Conservation (phyloP, 305 asterid genomes). For the Ilex paraguariensis region DNA sequence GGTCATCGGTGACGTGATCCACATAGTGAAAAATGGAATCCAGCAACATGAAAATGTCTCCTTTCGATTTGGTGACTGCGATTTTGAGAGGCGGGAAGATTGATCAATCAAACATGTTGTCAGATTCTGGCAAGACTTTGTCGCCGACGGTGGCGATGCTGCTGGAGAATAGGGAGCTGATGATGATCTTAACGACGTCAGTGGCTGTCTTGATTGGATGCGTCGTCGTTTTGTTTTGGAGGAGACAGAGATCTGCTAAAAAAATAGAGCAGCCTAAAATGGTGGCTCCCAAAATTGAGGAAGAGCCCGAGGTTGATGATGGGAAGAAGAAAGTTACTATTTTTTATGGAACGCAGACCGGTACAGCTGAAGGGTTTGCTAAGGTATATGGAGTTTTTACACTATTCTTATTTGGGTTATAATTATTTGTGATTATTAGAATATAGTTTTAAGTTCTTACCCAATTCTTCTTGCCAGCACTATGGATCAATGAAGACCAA, state of each 20-base stretch:
- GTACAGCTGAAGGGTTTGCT: conserved; percentile 74
- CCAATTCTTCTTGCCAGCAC: too few relatives aligned
- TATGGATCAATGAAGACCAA: too few relatives aligned
- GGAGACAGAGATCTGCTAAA: conserved; percentile 34
- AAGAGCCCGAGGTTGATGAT: conserved; percentile 45
- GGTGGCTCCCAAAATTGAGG: conserved; percentile 28
- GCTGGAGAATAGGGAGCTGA: conserved; percentile 43
- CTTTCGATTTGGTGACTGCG: conserved; percentile 1
- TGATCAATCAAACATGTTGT: neutral
- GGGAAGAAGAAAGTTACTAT: conserved; percentile 44
- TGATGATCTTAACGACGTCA: conserved; percentile 49
- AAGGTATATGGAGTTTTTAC: conserved; percentile 22
- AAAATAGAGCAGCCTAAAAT: conserved; percentile 29
- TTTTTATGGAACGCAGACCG: conserved; percentile 65
- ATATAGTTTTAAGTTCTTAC: too few relatives aligned
- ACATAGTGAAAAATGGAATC: neutral
- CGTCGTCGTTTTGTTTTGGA: conserved; percentile 40
- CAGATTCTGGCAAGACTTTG: neutral
- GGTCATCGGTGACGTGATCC: too few relatives aligned
- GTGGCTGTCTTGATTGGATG: conserved; percentile 54
- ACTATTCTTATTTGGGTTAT: too few relatives aligned
- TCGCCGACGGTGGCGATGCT: conserved; percentile 26
- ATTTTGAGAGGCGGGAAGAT: neutral
- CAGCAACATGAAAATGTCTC: neutral
- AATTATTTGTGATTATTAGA: too few relatives aligned